A percentile compares a stretch with the other conserved stretches of the same genome.
These are phyloP conservation scores for Fusarium praegraminearum DNA, from an alignment of 2,329 filamentous ascomycete species.

Conservation along the genomic window DNA sequence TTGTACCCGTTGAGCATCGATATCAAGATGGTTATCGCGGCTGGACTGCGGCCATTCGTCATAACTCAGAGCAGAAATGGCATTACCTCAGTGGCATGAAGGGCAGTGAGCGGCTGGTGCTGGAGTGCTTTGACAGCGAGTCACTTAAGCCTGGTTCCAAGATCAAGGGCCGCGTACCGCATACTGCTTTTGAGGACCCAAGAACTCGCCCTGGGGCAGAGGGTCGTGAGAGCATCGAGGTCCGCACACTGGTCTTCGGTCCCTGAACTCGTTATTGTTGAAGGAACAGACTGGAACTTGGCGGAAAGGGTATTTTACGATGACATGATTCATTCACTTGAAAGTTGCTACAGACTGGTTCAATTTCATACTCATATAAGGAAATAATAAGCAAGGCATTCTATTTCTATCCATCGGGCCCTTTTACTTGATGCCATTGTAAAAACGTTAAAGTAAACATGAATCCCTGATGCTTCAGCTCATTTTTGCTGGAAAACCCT, in stretches of 20 bases:
- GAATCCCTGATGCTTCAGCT: constrained; percentile 9
- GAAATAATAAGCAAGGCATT: constrained; percentile 31
- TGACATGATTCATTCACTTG: not conserved
- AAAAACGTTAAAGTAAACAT: constrained; percentile 26
- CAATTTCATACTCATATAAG: constrained; percentile 5
- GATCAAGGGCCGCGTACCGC: constrained; percentile 72
- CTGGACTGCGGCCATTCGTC: constrained; percentile 77
- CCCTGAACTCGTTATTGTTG: constrained; percentile 50
- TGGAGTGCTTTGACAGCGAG: constrained; percentile 83
- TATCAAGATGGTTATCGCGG: constrained; percentile 75
- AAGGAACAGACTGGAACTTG: not conserved
- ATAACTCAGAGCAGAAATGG: constrained; percentile 75
- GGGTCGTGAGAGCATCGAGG: constrained; percentile 88
- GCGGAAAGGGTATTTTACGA: not conserved
- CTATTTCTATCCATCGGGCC: constrained; percentile 41
- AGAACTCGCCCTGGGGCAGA: constrained; percentile 76
- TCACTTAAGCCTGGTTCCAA: constrained; percentile 60
- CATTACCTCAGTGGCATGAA: constrained; percentile 85
- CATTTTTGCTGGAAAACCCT: constrained; percentile 12
- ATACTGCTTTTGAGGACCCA: constrained; percentile 84
- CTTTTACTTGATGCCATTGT: constrained; percentile 7
- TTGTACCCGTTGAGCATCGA: constrained; percentile 79
- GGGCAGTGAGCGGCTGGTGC: constrained; percentile 75
- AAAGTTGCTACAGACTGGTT: not conserved
- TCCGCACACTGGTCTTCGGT: constrained; percentile 86